These are phyloP conservation scores for Colletotrichum sp. DNA, from an alignment of 2,329 filamentous ascomycete species.

Conservation along the genomic window DNA sequence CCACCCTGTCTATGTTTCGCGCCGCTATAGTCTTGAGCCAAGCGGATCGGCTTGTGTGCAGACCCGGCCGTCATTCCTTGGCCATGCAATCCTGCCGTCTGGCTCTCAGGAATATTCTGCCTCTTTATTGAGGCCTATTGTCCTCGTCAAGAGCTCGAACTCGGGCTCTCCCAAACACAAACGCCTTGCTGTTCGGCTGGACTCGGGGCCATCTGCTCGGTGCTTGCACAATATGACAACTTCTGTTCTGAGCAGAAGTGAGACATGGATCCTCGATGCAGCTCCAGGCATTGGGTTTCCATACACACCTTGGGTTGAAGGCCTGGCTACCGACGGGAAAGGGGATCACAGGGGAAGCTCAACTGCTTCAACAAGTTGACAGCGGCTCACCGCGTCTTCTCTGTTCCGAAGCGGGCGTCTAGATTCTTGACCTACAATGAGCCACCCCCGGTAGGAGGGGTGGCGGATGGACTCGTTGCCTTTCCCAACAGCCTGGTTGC, in stretches of 20 bases:
- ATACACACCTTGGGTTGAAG: neutral
- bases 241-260: neutral
- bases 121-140: neutral
- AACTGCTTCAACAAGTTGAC: neutral
- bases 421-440: neutral
- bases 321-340: neutral
- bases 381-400: constrained; percentile 10
- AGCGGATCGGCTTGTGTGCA: neutral
- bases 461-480: neutral
- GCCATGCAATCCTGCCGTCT: neutral
- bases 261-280: neutral
- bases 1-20: neutral
- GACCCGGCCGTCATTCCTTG: neutral
- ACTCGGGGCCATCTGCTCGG: neutral
- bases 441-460: neutral
- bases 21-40: neutral
- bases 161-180: neutral
- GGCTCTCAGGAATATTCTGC: neutral
- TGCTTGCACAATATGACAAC: neutral
- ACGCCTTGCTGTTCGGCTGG: neutral
- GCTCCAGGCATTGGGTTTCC: neutral
- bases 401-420: neutral
- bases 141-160: neutral
- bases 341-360: neutral
- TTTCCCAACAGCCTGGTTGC: constrained; percentile 1